phyloP scores from a whole-genome alignment of 2,329 filamentous ascomycete genomes.

The Pleoardoris graminearum region DNA sequence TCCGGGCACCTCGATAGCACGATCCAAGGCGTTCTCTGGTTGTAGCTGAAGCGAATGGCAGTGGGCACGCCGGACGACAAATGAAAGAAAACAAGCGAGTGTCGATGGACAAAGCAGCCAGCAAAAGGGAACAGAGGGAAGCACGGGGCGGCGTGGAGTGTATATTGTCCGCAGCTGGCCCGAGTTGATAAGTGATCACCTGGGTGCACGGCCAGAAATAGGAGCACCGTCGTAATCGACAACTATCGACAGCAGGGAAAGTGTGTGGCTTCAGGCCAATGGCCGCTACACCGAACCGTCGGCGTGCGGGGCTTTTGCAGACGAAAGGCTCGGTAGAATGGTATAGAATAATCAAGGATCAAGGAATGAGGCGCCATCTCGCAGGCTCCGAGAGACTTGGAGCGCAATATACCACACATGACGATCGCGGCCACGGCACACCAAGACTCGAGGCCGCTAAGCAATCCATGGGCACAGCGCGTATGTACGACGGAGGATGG shows the following conservation, averaged over 20 bases:
- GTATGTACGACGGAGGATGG: not conserved
- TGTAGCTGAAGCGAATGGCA: slow-evolving; percentile 21
- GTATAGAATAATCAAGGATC: not conserved
- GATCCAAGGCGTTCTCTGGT: slow-evolving; percentile 8
- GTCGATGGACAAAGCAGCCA: slow-evolving; percentile 20
- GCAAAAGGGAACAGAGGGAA: slow-evolving; percentile 15
- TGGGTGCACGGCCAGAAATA: slow-evolving; percentile 25
- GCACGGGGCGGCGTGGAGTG: slow-evolving; percentile 22
- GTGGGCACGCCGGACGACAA: slow-evolving; percentile 11
- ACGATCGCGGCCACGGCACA: not conserved
- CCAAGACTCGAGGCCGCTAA: not conserved
- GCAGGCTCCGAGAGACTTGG: not conserved
- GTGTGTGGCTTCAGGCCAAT: not conserved
- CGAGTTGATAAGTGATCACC: slow-evolving; percentile 5
- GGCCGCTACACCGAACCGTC: not conserved
- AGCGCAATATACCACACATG: not conserved
- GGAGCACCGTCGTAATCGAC: slow-evolving; percentile 22
- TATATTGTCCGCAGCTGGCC: slow-evolving; percentile 23
- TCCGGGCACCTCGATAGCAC: slow-evolving; percentile 10
- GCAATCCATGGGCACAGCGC: not conserved
- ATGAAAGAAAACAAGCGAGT: slow-evolving; percentile 25
- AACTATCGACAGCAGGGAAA: slow-evolving; percentile 3
- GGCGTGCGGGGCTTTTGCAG: not conserved
- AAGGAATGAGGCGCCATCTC: not conserved
- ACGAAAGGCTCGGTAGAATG: not conserved